A percentile compares a stretch with the other conserved stretches of the same genome.
Conservation (phyloP, 805 yeast genomes). For the Ogataea sp. region DNA sequence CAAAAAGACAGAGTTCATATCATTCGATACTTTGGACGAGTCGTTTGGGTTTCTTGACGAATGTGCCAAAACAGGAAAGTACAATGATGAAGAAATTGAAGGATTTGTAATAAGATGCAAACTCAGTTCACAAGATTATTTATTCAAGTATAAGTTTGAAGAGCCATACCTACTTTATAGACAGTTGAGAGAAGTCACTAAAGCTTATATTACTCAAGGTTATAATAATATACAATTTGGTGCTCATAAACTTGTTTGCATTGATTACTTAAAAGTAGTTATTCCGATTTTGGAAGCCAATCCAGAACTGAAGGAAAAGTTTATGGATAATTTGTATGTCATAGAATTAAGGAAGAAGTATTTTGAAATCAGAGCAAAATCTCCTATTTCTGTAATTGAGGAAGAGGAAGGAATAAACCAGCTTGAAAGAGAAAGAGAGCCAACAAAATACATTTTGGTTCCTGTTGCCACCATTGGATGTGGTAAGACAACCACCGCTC, state of each 20-base stretch:
- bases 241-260: slow-evolving; percentile 53
- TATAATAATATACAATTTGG: slow-evolving; percentile 27
- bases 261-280: slow-evolving; percentile 63
- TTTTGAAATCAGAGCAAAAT: slow-evolving; percentile 26
- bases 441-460: slow-evolving; percentile 53
- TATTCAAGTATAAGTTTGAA: slow-evolving; percentile 91
- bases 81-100: slow-evolving; percentile 67
- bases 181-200: slow-evolving; percentile 83
- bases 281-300: slow-evolving; percentile 43
- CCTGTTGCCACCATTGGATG: slow-evolving; percentile 92
- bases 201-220: slow-evolving; percentile 35
- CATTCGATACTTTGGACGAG: slow-evolving; percentile 27
- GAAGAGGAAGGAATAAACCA: slow-evolving; percentile 32
- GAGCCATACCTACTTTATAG: slow-evolving; percentile 92
- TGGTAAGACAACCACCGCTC: slow-evolving; percentile 83
- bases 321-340: slow-evolving; percentile 56
- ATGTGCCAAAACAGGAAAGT: slow-evolving; percentile 60
- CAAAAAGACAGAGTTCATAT: slow-evolving; percentile 41
- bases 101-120: slow-evolving; percentile 84
- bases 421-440: slow-evolving; percentile 19
- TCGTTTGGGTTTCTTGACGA: slow-evolving; percentile 46
- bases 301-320: slow-evolving; percentile 38
- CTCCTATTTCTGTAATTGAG: slow-evolving; percentile 23
- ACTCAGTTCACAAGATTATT: slow-evolving; percentile 37
- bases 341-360: slow-evolving; percentile 65